A percentile compares a stretch with the other conserved stretches of the same genome.
Evolutionary conservation across 768 basidiomycete species (phyloP).

Genomic region (Rhodotorula diobovata): DNA sequence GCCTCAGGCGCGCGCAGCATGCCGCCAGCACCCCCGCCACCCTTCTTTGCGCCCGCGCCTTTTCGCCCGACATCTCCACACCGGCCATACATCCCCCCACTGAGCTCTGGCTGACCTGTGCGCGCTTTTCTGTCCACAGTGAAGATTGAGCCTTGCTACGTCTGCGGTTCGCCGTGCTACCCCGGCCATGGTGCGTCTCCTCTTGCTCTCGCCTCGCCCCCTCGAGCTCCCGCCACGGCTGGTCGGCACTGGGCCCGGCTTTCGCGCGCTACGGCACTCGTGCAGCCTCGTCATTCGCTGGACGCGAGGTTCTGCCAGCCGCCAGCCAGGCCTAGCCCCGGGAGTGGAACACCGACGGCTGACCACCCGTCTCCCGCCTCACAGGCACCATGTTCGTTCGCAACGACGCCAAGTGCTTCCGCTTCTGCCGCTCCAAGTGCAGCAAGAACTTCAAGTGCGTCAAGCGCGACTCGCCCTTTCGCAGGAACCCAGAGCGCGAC

Average conservation of each 20-base stretch:
- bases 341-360: background rate
- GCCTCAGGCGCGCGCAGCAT: too few relatives aligned
- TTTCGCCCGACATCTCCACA: background rate
- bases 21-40: background rate
- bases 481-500: background rate
- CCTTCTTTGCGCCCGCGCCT: background rate
- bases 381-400: conserved; percentile 89
- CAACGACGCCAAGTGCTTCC: conserved; percentile 96
- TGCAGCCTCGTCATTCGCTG: background rate
- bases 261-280: background rate
- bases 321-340: background rate
- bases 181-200: conserved; percentile 75
- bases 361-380: background rate
- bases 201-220: background rate
- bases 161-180: conserved; percentile 94
- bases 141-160: conserved; percentile 87
- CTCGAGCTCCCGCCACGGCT: too few relatives aligned
- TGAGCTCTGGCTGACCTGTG: background rate
- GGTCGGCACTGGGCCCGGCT: background rate
- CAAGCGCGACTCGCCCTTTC: background rate
- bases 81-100: background rate
- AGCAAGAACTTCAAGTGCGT: conserved; percentile 98
- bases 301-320: background rate
- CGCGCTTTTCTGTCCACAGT: background rate
- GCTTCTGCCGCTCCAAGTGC: conserved; percentile 98